These are phyloP conservation scores for Colletotrichum endophyticum DNA, from an alignment of 2,329 filamentous ascomycete species.

Conservation along the genomic window DNA sequence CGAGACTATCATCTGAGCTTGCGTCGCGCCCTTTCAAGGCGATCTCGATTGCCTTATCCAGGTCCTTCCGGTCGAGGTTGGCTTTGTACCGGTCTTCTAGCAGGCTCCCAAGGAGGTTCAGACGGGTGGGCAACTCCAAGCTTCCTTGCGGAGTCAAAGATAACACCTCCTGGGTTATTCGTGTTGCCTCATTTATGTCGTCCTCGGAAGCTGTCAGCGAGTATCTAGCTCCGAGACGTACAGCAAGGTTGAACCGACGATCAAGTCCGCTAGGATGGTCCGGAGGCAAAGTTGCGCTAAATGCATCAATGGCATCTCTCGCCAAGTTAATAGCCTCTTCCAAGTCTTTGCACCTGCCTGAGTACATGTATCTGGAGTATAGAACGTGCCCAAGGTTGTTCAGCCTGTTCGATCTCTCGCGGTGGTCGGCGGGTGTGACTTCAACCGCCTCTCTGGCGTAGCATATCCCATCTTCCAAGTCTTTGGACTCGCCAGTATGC, in stretches of 20 bases:
- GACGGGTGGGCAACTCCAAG: fast-evolving
- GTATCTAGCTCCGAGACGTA: background rate
- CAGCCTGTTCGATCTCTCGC: background rate
- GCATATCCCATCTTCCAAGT: background rate
- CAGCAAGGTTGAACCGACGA: fast-evolving
- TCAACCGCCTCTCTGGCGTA: background rate
- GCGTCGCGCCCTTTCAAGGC: fast-evolving
- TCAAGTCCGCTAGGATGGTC: background rate
- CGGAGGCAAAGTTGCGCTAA: background rate
- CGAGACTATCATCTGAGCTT: background rate
- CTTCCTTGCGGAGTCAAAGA: background rate
- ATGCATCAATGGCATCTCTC: background rate
- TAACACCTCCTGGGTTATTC: fast-evolving
- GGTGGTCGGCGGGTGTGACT: background rate
- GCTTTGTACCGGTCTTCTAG: background rate
- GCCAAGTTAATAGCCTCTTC: background rate
- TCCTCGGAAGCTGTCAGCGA: background rate
- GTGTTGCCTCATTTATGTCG: fast-evolving
- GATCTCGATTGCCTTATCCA: background rate
- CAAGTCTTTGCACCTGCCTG: background rate
- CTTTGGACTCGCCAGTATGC: background rate
- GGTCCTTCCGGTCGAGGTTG: too few relatives aligned
- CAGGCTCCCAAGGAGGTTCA: background rate
- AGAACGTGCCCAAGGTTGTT: background rate
- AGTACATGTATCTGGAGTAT: background rate